Evolutionary conservation across 2,329 filamentous ascomycete genomes (phyloP), one percentile per base, ranked within the genome.

Genomic region (Clonostachys solani): DNA sequence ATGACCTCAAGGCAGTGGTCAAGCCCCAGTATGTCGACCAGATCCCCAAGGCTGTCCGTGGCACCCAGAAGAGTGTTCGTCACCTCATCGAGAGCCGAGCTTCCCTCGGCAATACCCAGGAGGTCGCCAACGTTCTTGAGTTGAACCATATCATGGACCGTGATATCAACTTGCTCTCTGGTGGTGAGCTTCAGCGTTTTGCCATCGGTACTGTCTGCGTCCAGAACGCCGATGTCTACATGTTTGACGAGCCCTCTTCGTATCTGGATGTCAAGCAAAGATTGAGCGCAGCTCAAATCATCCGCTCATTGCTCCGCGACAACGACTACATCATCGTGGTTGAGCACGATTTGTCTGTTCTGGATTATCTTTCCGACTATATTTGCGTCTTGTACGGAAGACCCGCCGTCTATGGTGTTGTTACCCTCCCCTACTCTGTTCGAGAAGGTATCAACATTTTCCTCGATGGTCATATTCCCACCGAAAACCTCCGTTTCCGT

Each of bases 11-110:
- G 78, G 92, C 95, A 50, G 89, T 99, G 49, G 92, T 97, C 60
- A 99, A 99, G 80, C 94, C 94, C 49, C 95, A 99, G 74, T 96
- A 99, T 76, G 94, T 99, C 60, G 94, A 99, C 61, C 94, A 97
- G 73, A 92, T 99, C 55, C 94, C 94, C 51, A 90, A 87, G 68
- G 92, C 94, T 40, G 87, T 99, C 62, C 91, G 87, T 64, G 85
- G 86, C 17, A 74, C 87, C 40, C 79, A 92, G 58, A 91, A 91
- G 73, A 82, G 81, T 23, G 95, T 99, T 47, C 81, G 84, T 56
- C 77, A 77, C 50, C 80, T 97, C 53, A 85, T 99, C 55, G 81
- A 89, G 63, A 80, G 83, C 58, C 86, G 90, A 54, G 74, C 81
- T 50, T 82, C 90, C 53, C 82, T 95, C 67, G 83, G 81, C 49